Percentiles rank a stretch among this genome's conserved stretches.
Conservation (phyloP, 2,329 filamentous ascomycete genomes). For the Calonectria hawksworthii region DNA sequence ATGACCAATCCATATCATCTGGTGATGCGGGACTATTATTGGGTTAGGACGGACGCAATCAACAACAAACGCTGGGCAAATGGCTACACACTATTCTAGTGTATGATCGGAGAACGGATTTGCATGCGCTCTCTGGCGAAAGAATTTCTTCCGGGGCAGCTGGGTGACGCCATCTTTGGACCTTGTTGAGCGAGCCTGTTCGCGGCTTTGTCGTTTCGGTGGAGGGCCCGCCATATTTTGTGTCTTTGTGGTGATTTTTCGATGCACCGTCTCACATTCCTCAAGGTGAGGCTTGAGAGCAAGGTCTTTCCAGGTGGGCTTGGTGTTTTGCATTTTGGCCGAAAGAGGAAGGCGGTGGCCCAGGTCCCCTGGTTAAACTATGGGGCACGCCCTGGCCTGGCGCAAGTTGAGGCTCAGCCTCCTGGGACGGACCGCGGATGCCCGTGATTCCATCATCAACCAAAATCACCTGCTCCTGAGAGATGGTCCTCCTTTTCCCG, state of each 20-base stretch:
- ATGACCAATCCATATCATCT: conserved; percentile 90
- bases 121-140: conserved; percentile 94
- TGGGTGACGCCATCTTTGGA: conserved; percentile 67
- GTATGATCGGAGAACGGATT: conserved; percentile 98
- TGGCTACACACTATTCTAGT: conserved; percentile 79
- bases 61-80: conserved; percentile 6
- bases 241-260: conserved; percentile 14
- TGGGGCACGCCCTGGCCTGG: conserved; percentile 8
- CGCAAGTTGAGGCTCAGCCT: conserved; percentile 21
- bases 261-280: not conserved
- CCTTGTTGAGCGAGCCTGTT: conserved; percentile 72
- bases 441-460: conserved; percentile 40
- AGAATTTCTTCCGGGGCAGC: conserved; percentile 95
- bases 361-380: conserved; percentile 9
- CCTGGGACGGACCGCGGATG: conserved; percentile 33
- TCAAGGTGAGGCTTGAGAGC: conserved; percentile 11
- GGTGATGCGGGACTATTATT: conserved; percentile 79
- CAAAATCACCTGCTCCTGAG: conserved; percentile 38
- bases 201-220: conserved; percentile 75
- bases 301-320: conserved; percentile 21
- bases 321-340: conserved; percentile 27
- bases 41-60: conserved; percentile 29
- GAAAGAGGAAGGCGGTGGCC: conserved; percentile 47
- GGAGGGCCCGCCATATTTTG: conserved; percentile 42
- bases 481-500: conserved; percentile 40